Evolutionary conservation across 129 eudicot species (phyloP), one percentile per base, ranked within the genome.

Genomic region (Daucus carota): DNA sequence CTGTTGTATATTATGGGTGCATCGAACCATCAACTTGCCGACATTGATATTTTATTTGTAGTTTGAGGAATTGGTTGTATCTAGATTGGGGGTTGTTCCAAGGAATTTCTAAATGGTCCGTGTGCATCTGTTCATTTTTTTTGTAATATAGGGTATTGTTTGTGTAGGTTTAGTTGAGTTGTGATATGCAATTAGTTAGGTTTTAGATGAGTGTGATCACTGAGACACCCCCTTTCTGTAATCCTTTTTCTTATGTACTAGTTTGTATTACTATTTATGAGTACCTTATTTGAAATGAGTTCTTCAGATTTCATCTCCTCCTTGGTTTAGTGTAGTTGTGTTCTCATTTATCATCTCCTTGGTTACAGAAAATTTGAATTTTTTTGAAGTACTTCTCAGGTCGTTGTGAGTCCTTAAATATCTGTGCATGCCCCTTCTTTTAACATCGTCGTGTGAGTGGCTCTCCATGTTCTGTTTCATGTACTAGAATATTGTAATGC

Each of bases 81-180:
- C 24, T 22, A 36, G 24, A 66, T 62, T 48, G 6, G 65, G 70
- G 50, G 44, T 22, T 28, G 63, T 42, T 79, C 31, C 43, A 62
- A 67, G 42, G 41, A 38, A 74, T 43, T 75, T 32, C 66, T 6
- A 38, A 77, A 45, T 60, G 36, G 52, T 31, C 36, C 29, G 28
- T 59, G 52, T 22, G 33, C 34, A 33, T 76, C 15, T 76, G 73
- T 62, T 73, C 52, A 83, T 76, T 76, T 77, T 81, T 76, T 81
- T 76, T 81, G 84, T 76, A 81, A 70, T 40, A 76, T 81, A 81
- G 84, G 73, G 43, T 29, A 72, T 36, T 71, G 57, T 50, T 31
- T 63, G 84, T 71, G 74, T 80, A 75, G 80, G 80, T n/a, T 76
- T 81, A 76, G 73, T 22, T 44, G 76, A 81, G 80, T 70, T 81